Evolutionary conservation across 495 filamentous ascomycete genomes (phyloP).

Genomic region (Acidiella bohemica): DNA sequence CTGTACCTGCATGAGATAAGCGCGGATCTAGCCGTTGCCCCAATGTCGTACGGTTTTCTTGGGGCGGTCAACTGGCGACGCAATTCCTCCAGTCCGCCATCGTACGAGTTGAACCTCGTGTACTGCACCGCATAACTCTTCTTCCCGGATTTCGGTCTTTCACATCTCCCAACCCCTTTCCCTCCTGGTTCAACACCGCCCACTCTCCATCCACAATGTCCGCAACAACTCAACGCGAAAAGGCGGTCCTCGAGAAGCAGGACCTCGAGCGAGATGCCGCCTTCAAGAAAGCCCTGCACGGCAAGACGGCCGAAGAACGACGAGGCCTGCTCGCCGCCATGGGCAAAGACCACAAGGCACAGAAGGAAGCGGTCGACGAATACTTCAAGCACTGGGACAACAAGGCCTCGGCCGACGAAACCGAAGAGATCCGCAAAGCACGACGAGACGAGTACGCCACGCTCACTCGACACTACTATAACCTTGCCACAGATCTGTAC

Average conservation of each 20-base stretch:
- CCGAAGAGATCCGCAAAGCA: constrained; percentile 64
- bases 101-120: too few species aligned
- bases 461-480: constrained; percentile 95
- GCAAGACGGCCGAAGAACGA: constrained; percentile 55
- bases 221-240: constrained; percentile 45
- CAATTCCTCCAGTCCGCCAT: too few species aligned
- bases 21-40: too few species aligned
- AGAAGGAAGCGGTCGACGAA: constrained; percentile 84
- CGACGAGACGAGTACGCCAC: constrained; percentile 87
- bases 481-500: constrained; percentile 93
- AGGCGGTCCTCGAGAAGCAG: constrained; percentile 62
- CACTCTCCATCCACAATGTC: constrained; percentile 4
- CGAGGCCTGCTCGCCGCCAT: constrained; percentile 76
- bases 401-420: constrained; percentile 72
- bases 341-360: constrained; percentile 65
- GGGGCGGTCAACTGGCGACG: too few species aligned
- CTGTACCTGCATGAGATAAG: too few species aligned
- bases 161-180: too few species aligned
- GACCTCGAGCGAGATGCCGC: constrained; percentile 80
- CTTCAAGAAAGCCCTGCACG: constrained; percentile 87
- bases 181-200: background rate
- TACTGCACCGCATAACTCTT: too few species aligned
- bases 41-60: too few species aligned
- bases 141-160: too few species aligned
- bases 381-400: constrained; percentile 99